Evolutionary conservation across 2,329 filamentous ascomycete genomes (phyloP), one percentile per base, ranked within the genome.

Genomic region (Harringtonia lauricola): DNA sequence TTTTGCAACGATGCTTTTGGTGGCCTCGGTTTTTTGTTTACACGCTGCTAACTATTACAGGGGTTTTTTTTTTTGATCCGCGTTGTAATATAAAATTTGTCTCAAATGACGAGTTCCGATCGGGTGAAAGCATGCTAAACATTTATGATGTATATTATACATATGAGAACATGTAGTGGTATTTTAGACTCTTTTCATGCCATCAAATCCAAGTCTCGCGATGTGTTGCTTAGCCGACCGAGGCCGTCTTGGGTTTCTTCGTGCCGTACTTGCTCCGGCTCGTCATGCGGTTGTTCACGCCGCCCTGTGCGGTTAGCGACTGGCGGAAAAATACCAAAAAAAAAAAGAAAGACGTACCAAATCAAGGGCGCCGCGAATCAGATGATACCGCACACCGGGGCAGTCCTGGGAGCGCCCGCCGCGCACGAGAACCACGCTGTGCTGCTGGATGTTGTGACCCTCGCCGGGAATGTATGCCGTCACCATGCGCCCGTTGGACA

Each of bases 391-490:
- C 65, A 98, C 92, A 81, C 92, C 92, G 49, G 92, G 92, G 69
- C 92, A 98, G 80, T 98, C 92, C 75, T 96, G 92, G 51, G 79
- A 81, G 60, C 92, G 75, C 2, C 92, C 92, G 46, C 92, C 92
- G 52, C 92, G 75, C n/a, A 98, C 89, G 52, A 96, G 71, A 44
- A 98, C 92, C 38, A 98, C 92, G 56, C 85, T 94, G 71, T 98
- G 94, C 74, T 96, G 92, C 72, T 96, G 90, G 52, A 96, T 89
- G 64, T 96, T 98, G 68, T 98, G 92, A 39, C 92, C 90, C 76
- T 96, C 90, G 42, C 92, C 92, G 29, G 89, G 88, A 58, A 98
- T 95, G 68, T 95, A 96, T 22, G 86, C 86, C 47, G 87, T 95
- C 50, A 98, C 73, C 47, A 94, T 76, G 59, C 81, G 86, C 44